Conservation (phyloP, 2,329 filamentous ascomycete genomes). For the Trichoderma atrobrunneum region DNA sequence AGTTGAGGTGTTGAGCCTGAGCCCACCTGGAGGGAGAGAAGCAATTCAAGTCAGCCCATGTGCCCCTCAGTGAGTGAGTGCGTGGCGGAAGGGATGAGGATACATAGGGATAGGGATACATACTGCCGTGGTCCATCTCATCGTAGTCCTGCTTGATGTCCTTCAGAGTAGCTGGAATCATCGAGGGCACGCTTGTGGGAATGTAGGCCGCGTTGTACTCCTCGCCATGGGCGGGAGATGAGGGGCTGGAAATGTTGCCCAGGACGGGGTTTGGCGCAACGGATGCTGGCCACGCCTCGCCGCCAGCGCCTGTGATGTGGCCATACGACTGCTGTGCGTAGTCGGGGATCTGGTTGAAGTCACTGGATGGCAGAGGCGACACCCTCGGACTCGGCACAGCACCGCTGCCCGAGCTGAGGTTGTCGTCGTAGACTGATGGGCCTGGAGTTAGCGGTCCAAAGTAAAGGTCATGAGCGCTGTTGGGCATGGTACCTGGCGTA, state of each 20-base stretch:
- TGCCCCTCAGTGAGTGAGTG: not conserved
- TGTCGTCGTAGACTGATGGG: constrained; percentile 42
- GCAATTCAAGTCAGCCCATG: constrained; percentile 26
- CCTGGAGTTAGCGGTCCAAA: constrained; percentile 25
- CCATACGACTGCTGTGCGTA: constrained; percentile 40
- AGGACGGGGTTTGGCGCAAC: constrained; percentile 42
- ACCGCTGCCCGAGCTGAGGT: constrained; percentile 38
- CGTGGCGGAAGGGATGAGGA: not conserved
- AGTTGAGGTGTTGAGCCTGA: constrained; percentile 31
- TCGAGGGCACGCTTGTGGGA: constrained; percentile 47
- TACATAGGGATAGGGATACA: constrained; percentile 3
- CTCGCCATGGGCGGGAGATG: constrained; percentile 47
- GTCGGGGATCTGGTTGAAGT: constrained; percentile 44
- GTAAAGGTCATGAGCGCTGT: constrained; percentile 17
- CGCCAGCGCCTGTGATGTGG: constrained; percentile 41
- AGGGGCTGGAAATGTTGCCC: constrained; percentile 51
- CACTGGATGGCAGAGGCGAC: constrained; percentile 44
- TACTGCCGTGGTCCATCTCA: constrained; percentile 35
- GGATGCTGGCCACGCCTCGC: constrained; percentile 46
- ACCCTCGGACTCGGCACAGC: constrained; percentile 44
- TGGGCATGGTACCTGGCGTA: constrained; percentile 29
- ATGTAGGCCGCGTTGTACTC: constrained; percentile 49
- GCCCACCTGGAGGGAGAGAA: constrained; percentile 22
- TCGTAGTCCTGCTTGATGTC: constrained; percentile 42
- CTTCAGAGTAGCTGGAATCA: constrained; percentile 38